phyloP scores from a whole-genome alignment of 2,329 filamentous ascomycete species.

The Harringtonia aguacate region DNA sequence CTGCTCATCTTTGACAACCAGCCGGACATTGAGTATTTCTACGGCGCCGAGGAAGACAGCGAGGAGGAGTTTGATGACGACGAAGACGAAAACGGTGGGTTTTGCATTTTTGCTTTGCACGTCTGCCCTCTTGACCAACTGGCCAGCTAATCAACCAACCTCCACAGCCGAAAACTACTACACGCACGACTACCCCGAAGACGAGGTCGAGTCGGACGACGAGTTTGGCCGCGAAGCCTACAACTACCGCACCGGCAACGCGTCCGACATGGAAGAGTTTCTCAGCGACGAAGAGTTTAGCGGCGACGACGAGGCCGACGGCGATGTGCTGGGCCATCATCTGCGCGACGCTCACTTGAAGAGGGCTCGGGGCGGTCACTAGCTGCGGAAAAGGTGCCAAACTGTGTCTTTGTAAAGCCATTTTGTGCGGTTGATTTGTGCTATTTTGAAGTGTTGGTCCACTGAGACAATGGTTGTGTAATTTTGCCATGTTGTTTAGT shows the following conservation, averaged over 20 bases:
- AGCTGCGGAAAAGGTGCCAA: too few species aligned
- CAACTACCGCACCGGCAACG: constrained; percentile 39
- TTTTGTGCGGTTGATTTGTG: too few species aligned
- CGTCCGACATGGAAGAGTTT: constrained; percentile 41
- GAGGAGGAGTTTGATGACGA: constrained; percentile 51
- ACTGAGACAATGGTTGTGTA: too few species aligned
- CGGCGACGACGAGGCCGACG: too few species aligned
- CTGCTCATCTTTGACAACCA: constrained; percentile 46
- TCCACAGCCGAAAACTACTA: constrained; percentile 65
- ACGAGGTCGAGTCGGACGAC: constrained; percentile 64
- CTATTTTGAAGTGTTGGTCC: too few species aligned
- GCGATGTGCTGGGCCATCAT: too few species aligned
- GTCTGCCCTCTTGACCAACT: neutral
- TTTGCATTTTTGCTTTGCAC: neutral
- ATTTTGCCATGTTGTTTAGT: too few species aligned
- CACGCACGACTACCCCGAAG: constrained; percentile 69
- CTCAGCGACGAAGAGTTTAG: neutral
- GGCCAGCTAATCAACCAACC: neutral
- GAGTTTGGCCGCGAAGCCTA: constrained; percentile 49
- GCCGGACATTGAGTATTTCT: constrained; percentile 50
- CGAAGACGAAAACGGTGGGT: constrained; percentile 54
- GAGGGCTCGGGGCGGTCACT: too few species aligned
- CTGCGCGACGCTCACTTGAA: too few species aligned
- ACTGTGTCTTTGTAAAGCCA: too few species aligned
- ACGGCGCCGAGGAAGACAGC: constrained; percentile 49